Evolutionary conservation across 1,139 yeast genomes (phyloP).

Genomic region (Sugiyamaella japonica): DNA sequence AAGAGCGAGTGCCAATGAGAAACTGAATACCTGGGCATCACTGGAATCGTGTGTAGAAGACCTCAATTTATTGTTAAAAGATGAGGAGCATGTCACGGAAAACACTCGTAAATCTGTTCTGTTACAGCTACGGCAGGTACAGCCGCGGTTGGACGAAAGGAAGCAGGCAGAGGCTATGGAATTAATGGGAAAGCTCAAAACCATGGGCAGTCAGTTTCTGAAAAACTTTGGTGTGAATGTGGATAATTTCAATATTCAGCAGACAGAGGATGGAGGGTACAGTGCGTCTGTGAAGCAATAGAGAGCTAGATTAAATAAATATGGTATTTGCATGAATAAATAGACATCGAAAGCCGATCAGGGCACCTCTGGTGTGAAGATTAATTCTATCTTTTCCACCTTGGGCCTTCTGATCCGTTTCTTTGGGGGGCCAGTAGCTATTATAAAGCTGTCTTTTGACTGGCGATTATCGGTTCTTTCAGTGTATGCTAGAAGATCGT

Average conservation of each 20-base stretch:
- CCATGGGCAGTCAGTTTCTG: conserved; percentile 36
- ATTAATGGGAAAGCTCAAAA: conserved; percentile 36
- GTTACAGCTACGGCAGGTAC: conserved; percentile 15
- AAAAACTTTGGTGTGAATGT: conserved; percentile 36
- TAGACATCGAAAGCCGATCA: neutral
- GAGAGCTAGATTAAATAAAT: neutral
- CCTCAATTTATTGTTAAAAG: conserved; percentile 18
- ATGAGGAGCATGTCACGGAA: conserved; percentile 8
- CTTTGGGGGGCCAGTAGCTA: neutral
- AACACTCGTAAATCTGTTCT: conserved; percentile 4
- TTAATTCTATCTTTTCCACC: neutral
- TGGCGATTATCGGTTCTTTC: neutral
- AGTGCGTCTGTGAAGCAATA: conserved; percentile 22
- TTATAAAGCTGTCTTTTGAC: neutral
- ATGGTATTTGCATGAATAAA: neutral
- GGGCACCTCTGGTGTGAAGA: neutral
- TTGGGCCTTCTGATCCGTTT: neutral
- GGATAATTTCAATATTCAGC: conserved; percentile 36
- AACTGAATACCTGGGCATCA: conserved; percentile 34
- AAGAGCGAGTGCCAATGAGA: conserved; percentile 62
- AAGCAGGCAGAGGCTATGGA: conserved; percentile 35
- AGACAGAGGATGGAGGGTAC: conserved; percentile 35
- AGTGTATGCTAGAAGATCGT: neutral
- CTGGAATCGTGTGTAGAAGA: conserved; percentile 34
- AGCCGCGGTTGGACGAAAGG: conserved; percentile 29